phyloP scores from a whole-genome alignment of 257 asterid species.

The Solanum stenotomum region DNA sequence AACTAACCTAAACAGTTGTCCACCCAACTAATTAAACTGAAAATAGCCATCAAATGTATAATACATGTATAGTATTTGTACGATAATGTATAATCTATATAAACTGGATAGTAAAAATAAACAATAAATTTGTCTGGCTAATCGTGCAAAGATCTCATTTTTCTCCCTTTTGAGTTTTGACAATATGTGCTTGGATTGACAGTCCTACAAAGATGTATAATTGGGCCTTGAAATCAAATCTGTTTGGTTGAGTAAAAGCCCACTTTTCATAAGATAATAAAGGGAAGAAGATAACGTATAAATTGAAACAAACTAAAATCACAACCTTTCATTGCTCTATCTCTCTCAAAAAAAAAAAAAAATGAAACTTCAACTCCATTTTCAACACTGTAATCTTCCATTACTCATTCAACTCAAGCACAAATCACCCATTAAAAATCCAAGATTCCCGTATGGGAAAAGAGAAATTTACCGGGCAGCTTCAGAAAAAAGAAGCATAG shows the following conservation, averaged over 20 bases:
- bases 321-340: background rate
- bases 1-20: too few species aligned
- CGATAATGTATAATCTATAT: background rate
- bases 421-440: slow-evolving; percentile 8
- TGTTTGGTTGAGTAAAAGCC: background rate
- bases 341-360: background rate
- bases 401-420: slow-evolving; percentile 10
- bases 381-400: slow-evolving; percentile 12
- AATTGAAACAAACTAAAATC: background rate
- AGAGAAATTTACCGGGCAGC: background rate
- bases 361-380: slow-evolving; percentile 27
- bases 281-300: background rate
- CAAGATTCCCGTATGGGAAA: background rate
- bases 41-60: background rate
- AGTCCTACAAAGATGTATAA: background rate
- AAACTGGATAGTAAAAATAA: background rate
- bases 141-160: background rate
- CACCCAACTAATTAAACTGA: background rate
- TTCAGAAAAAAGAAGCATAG: background rate
- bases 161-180: background rate
- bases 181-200: background rate
- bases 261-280: background rate
- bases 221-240: background rate
- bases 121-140: background rate
- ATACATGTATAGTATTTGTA: background rate